Base-by-base conservation (phyloP, 441 rosid species). In the Flueggea neowawraea region DNA sequence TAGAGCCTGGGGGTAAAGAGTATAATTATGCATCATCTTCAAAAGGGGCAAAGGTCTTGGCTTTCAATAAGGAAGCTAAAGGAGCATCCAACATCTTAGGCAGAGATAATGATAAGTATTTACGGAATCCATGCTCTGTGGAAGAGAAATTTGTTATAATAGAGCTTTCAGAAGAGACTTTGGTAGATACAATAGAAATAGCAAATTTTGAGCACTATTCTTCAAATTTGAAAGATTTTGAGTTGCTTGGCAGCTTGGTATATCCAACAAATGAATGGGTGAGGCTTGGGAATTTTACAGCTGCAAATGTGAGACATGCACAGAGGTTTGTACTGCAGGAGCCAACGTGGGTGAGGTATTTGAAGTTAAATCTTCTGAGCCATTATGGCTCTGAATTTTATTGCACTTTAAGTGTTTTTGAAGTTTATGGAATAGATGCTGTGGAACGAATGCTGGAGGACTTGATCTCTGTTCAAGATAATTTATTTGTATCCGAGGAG, bases 151-250 rank as follows among this genome's bases (percentile, higher is more conserved):
- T 77, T 58, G 90, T 89, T 53, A 74, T 87, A 51, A 72, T 89
- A 47, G 96, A 94, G 68, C 96, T 94, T 56, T 87, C 98, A 12
- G 98, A 94, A 72, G 98, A 94, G 80, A 94, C 94, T n/a, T 73
- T 94, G 77, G 97, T 89, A 43, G 84, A 83, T 66, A 82, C 96
- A 13, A 75, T 91, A 32, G 83, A 78, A 80, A 78, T 91, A 63
- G 98, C 95, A 57, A 91, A 91, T 71, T 87, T 94, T 57, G 97
- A 94, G 76, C 98, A 94, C 59, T 78, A 94, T 68, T 91, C 98
- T 58, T 89, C 97, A 36, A 94, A 91, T 71, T 63, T 89, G 52
- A 94, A 84, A 75, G 84, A 86, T 31, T 84, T 91, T 75, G 96
- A 87, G 77, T 68, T 94, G 54, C 77, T 76, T 36, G 98, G 97